Evolutionary conservation across 257 asterid species (phyloP).

Genomic region (Prunella vulgaris): DNA sequence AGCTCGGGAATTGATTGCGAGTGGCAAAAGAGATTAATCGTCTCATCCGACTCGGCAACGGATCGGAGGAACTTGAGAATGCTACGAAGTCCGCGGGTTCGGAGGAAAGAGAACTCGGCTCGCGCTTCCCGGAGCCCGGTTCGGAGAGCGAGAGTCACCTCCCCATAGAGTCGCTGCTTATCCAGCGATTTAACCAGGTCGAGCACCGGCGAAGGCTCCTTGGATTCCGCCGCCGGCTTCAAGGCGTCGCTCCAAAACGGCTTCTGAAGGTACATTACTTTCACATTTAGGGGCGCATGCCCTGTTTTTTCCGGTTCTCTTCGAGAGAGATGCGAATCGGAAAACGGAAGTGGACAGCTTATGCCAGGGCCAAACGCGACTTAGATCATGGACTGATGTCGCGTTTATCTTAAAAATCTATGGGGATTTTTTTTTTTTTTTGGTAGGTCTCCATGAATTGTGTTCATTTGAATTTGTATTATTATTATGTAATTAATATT

Average conservation of each 20-base stretch:
- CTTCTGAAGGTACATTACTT: conserved; percentile 64
- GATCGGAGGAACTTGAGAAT: conserved; percentile 85
- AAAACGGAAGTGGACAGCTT: neutral
- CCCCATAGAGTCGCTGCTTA: conserved; percentile 68
- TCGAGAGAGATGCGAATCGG: neutral
- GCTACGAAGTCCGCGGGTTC: conserved; percentile 73
- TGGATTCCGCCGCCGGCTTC: conserved; percentile 36
- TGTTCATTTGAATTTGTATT: too few species aligned
- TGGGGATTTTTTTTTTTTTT: too few species aligned
- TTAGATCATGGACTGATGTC: neutral
- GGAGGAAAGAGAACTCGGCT: conserved; percentile 92
- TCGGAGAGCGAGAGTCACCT: conserved; percentile 86
- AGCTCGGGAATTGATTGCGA: conserved; percentile 77
- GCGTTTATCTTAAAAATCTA: neutral
- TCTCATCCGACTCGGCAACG: conserved; percentile 68
- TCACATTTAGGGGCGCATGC: neutral
- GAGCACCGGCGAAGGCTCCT: conserved; percentile 50
- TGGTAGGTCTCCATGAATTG: too few species aligned
- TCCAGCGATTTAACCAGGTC: conserved; percentile 83
- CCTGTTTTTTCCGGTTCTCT: neutral
- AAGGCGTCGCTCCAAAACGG: conserved; percentile 77
- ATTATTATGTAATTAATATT: too few species aligned
- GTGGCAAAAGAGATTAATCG: conserved; percentile 65
- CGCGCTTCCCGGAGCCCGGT: conserved; percentile 78
- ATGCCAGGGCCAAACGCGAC: neutral